Conservation (phyloP, 768 basidiomycete genomes). For the Pluteus cervinus region DNA sequence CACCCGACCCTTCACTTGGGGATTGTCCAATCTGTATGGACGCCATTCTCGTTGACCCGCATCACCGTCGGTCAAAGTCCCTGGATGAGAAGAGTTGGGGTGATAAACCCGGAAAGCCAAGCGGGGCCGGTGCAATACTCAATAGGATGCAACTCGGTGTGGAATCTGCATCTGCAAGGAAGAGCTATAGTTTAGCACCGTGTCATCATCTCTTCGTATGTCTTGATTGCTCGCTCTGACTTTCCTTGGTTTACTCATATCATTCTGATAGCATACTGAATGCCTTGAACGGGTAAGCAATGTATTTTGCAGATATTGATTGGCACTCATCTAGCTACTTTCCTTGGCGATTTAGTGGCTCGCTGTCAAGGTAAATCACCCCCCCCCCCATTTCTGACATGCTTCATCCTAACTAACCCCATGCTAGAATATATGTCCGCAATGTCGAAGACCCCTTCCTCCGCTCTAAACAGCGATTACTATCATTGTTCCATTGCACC, state of each 20-base stretch:
- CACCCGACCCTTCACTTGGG: conserved; percentile 69
- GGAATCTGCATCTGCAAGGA: conserved; percentile 40
- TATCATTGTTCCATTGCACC: no score
- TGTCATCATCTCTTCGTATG: conserved; percentile 86
- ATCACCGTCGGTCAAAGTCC: conserved; percentile 26
- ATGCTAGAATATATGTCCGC: conserved; percentile 81
- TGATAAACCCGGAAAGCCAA: conserved; percentile 11
- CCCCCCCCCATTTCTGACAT: background rate
- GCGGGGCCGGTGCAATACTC: conserved; percentile 26
- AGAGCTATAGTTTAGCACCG: conserved; percentile 80
- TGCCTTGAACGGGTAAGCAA: conserved; percentile 70
- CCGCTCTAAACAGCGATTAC: conserved; percentile 57
- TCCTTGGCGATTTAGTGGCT: conserved; percentile 48
- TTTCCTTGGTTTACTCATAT: conserved; percentile 5
- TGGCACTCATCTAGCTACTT: conserved; percentile 3
- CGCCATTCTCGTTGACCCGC: conserved; percentile 53
- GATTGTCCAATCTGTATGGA: conserved; percentile 97
- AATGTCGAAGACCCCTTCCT: conserved; percentile 79
- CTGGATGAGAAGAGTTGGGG: conserved; percentile 25
- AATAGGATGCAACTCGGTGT: conserved; percentile 40
- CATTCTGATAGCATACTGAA: conserved; percentile 60
- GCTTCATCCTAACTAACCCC: conserved; percentile 2
- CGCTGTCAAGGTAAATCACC: conserved; percentile 54
- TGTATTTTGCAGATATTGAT: conserved; percentile 1
- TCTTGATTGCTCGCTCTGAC: conserved; percentile 9